Conservation (phyloP, 2,329 filamentous ascomycete genomes). For the Aspergillus fructus region DNA sequence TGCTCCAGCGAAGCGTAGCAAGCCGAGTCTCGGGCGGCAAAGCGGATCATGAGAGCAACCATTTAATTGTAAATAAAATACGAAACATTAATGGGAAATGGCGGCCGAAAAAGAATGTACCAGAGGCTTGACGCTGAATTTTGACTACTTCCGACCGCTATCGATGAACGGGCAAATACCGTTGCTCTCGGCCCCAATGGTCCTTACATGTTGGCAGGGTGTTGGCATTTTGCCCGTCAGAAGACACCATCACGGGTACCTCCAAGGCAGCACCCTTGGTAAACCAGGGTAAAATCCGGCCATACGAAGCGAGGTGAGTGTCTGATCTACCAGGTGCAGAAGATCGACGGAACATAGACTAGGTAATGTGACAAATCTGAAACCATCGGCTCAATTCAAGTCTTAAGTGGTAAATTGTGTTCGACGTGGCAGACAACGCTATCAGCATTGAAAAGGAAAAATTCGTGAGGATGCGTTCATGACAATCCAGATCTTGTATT, state of each 20-base stretch:
- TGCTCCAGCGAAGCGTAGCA: neutral
- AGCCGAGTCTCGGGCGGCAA: neutral
- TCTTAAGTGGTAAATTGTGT: conserved; percentile 20
- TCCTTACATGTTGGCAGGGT: conserved; percentile 8
- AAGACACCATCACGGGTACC: conserved; percentile 12
- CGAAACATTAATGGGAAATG: neutral
- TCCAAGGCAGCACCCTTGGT: neutral
- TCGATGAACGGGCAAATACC: neutral
- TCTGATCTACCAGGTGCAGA: neutral
- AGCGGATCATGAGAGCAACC: neutral
- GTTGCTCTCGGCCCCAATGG: neutral
- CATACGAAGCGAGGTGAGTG: neutral
- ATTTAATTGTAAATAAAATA: neutral
- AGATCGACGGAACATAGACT: neutral
- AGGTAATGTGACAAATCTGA: conserved; percentile 8
- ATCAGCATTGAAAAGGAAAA: conserved; percentile 22
- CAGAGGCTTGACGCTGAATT: neutral
- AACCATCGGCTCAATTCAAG: conserved; percentile 21
- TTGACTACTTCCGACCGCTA: neutral
- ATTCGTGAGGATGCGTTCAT: conserved; percentile 23
- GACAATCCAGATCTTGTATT: conserved; percentile 32
- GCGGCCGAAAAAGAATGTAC: neutral
- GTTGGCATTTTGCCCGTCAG: conserved; percentile 4
- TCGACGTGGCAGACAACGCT: conserved; percentile 17
- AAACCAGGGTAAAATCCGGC: neutral